These are phyloP conservation scores for Solanum lycopersicoides DNA, from an alignment of 257 asterid genomes.

Conservation along the genomic window DNA sequence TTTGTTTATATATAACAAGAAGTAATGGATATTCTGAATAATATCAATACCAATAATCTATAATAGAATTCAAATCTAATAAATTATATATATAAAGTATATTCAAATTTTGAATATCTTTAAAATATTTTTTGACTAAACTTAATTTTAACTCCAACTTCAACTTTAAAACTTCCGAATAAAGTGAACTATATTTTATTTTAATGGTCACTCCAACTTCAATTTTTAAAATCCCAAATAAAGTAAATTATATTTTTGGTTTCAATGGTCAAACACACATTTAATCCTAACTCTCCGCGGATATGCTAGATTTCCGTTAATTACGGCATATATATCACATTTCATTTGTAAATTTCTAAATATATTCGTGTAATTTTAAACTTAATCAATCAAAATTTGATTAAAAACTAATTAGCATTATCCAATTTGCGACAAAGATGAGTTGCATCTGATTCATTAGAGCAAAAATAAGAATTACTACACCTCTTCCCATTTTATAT, in stretches of 20 bases:
- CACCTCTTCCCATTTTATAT: too few relatives aligned
- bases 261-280: not conserved
- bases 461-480: too few relatives aligned
- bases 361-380: too few relatives aligned
- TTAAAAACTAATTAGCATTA: not conserved
- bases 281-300: not conserved
- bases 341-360: too few relatives aligned
- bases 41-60: not conserved
- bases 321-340: not conserved
- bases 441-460: not conserved
- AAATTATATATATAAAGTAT: not conserved
- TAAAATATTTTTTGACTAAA: too few relatives aligned
- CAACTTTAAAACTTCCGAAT: not conserved
- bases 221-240: not conserved
- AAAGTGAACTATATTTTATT: not conserved
- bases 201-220: not conserved
- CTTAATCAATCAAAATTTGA: not conserved
- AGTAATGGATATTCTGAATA: not conserved
- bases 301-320: not conserved
- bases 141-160: not conserved
- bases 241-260: too few relatives aligned
- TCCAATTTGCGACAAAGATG: not conserved
- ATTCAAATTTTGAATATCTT: too few relatives aligned
- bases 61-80: not conserved
- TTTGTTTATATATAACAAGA: too few relatives aligned